Base-by-base conservation (phyloP, 2,329 filamentous ascomycete species). In the Calonectria naviculata region DNA sequence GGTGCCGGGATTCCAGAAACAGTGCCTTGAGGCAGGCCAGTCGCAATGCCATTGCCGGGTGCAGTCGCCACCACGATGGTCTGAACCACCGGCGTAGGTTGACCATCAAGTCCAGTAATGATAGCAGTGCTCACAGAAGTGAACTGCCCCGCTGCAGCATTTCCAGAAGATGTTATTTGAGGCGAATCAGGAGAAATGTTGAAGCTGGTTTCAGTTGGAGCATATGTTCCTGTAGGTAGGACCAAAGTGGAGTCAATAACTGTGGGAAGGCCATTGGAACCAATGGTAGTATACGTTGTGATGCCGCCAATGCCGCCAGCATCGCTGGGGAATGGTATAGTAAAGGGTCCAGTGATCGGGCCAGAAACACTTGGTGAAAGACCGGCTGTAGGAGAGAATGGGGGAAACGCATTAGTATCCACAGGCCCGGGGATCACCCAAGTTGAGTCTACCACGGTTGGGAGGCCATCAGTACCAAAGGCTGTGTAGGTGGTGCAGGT, bases 391-490 rank as follows among this genome's bases (percentile, higher is more conserved):
- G 74, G 67, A 2, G 76, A 73, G 42, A n/a, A 44, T n/a, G 76
- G 65, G 28, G 70, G 24, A 10, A 58, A 74, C 1, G 75, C 68
- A 13, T 77, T 76, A 24, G 78, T 72, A 28, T 70, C 66, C 42
- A 70, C 54, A 62, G 76, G 74, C 36, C 71, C 75, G 28, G 78
- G 74, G 28, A 82, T 71, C 8, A 81, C 74, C 73, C 80, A 77
- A 13, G 81, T 83, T 4, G 81, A 78, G 56, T 82, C 81, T 17
- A 81, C 69, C 47, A 81, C 69, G 15, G 79, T 82, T 19, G 78
- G 76, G n/a, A 75, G 67, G 34, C 77, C 77, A 68, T 78, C 65
- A 1, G 70, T 15, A 42, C 77, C 78, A 62, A 68, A 75, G 26
- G 70, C 67, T 38, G 78, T 79, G 68, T 74, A 78, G 28, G 68